Evolutionary conservation across 164 flowering plant species (phyloP), one percentile per base, ranked within the genome.

Genomic region (Piper longum): DNA sequence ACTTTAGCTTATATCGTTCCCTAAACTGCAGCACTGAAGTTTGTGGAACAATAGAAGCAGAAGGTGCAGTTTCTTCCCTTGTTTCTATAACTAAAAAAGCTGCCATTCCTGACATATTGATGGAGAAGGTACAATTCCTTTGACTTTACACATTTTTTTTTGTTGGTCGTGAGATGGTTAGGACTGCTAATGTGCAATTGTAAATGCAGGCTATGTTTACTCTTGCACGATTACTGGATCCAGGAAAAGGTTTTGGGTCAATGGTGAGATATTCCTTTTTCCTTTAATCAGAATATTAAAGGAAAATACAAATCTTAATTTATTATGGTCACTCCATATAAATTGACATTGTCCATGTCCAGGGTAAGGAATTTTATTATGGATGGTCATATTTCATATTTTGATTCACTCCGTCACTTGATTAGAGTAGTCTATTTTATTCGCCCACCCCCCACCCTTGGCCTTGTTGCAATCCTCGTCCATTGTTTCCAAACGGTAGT

Each of bases 181-280:
- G 3, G 8, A 48, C 12, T 48, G 52, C 52, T 48, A 9, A 48
- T 48, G 52, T 48, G 52, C 52, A 48, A 40, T 41, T 45, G 67
- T 41, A 63, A 69, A 48, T 80, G 84, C 91, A 91, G 98, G 73
- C 75, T 62, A 56, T 91, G 74, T 75, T 76, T 73, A 72, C 85
- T 67, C 85, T 91, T 55, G 78, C 83, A 52, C 79, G 87, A 70
- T 73, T 91, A 63, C 77, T 85, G 64, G 87, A 88, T 63, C 92
- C 89, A 61, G 77, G 71, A 70, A 83, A 79, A 75, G 90, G 81
- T 69, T 75, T 84, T 80, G 81, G 72, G 74, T 78, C 78, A 59
- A 81, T 78, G 85, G 95, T 88, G 36, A 26, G 36, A 26, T 26
- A 26, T 26, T 26, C 36, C 36, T 26, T 26, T 26, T 26, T 26